phyloP scores from a whole-genome alignment of 2,329 filamentous ascomycete genomes.

The Berkeleyomyces rouxiae region DNA sequence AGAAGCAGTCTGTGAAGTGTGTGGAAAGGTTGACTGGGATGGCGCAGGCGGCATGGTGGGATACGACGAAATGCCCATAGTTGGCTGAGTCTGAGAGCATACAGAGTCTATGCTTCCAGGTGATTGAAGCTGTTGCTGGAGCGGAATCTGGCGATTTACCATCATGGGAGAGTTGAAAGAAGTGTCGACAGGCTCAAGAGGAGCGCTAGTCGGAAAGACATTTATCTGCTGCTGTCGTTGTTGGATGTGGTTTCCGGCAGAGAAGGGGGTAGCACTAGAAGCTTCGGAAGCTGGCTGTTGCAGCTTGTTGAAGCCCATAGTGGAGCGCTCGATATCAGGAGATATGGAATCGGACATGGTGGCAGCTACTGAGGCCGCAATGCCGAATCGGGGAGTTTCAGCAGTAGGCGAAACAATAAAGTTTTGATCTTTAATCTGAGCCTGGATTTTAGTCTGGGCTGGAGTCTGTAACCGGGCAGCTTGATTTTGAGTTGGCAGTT shows the following conservation, averaged over 20 bases:
- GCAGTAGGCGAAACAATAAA: slow-evolving; percentile 24
- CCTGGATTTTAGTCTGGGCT: slow-evolving; percentile 31
- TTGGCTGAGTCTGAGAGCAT: not conserved
- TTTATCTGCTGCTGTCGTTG: slow-evolving; percentile 5
- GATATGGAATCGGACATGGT: slow-evolving; percentile 23
- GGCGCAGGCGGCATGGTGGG: slow-evolving; percentile 37
- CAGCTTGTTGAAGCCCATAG: slow-evolving; percentile 25
- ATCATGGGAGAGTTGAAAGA: slow-evolving; percentile 3
- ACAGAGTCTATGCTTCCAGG: slow-evolving; percentile 4
- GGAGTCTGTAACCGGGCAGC: not conserved
- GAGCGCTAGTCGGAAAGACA: slow-evolving; percentile 15
- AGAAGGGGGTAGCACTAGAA: not conserved
- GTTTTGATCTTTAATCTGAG: slow-evolving; percentile 17
- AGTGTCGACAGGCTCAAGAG: slow-evolving; percentile 11
- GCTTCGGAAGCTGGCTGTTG: slow-evolving; percentile 15
- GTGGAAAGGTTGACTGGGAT: slow-evolving; percentile 30
- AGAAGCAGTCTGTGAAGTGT: slow-evolving; percentile 23
- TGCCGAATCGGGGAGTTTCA: slow-evolving; percentile 16
- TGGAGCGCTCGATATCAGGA: slow-evolving; percentile 30
- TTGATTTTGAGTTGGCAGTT: not conserved
- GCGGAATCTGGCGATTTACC: slow-evolving; percentile 1
- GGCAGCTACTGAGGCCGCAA: not conserved
- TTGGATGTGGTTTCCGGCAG: not conserved
- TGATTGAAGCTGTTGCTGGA: slow-evolving; percentile 1
- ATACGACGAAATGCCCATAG: slow-evolving; percentile 26